Percentiles rank a stretch among this genome's conserved stretches.
Conservation (phyloP, 768 basidiomycete genomes). For the Serendipita sp. region DNA sequence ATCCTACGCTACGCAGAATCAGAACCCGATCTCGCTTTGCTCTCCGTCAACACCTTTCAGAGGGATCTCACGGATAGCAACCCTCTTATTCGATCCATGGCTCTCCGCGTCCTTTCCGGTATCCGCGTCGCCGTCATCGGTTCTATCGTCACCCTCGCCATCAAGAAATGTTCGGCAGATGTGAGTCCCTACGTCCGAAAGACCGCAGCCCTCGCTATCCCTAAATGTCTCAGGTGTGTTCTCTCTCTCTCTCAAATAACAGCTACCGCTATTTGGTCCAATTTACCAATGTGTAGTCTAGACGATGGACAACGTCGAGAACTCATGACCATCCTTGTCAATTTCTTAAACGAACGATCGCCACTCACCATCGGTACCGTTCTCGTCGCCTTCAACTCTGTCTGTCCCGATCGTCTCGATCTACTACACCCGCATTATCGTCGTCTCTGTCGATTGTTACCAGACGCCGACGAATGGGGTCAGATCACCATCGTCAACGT, state of each 20-base stretch:
- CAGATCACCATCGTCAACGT: constrained; percentile 69
- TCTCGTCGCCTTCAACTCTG: constrained; percentile 64
- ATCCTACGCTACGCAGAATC: constrained; percentile 83
- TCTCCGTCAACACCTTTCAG: constrained; percentile 98
- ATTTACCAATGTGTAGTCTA: constrained; percentile 31
- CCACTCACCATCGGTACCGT: constrained; percentile 81
- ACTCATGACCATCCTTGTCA: constrained; percentile 51
- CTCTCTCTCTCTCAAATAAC: constrained; percentile 10
- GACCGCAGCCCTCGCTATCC: constrained; percentile 77
- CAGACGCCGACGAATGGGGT: constrained; percentile 95
- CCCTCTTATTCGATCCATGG: constrained; percentile 93
- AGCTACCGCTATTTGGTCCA: too few species aligned
- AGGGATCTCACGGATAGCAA: constrained; percentile 85
- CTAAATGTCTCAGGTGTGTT: constrained; percentile 63
- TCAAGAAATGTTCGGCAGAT: constrained; percentile 86
- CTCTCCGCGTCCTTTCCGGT: constrained; percentile 78
- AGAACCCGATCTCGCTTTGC: constrained; percentile 85
- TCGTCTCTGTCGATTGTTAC: constrained; percentile 62
- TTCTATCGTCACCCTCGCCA: constrained; percentile 66
- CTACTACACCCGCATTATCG: constrained; percentile 81
- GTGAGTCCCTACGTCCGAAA: constrained; percentile 90
- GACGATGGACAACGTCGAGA: constrained; percentile 56
- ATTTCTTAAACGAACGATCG: constrained; percentile 54
- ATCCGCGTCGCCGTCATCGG: constrained; percentile 84
- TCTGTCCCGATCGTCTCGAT: constrained; percentile 79